Evolutionary conservation across 148 eudicot genomes (phyloP), one percentile per base, ranked within the genome.

Genomic region (Silene conica): DNA sequence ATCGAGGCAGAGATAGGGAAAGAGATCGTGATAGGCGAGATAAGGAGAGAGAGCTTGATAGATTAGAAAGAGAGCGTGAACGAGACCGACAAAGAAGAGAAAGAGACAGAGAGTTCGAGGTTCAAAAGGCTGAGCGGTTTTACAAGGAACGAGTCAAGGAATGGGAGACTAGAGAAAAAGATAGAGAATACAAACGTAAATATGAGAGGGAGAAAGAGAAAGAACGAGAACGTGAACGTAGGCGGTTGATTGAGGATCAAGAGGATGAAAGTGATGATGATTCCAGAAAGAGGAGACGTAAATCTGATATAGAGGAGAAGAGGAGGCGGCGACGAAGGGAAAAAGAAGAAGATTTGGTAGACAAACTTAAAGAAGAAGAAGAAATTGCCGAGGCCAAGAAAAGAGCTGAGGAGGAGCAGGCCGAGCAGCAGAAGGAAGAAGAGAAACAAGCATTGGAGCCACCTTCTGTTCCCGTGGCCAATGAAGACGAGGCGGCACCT

Each of bases 11-110:
- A 77, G 97, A 91, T 25, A 84, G 82, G 68, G 94, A 78, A 18
- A 77, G 84, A 71, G 87, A 96, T 22, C 81, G 97, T 66, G 92
- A 90, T 43, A 88, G 88, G 74, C 85, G 91, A 71, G 96, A 92
- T 26, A 92, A 86, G 77, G 99, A 90, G 83, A 83, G 94, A 76
- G 97, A 96, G 80, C 88, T 96, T 43, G 99, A 96, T 75, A 92
- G 97, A 80, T 82, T 89, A 46, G 97, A 96, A 83, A 85, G 90
- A 84, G 99, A 96, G 63, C 84, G 97, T 60, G 97, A 92, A 83
- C 97, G 91, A 71, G 99, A 96, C 28, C 87, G 94, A 70, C 86
- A 87, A 71, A 90, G 87, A 82, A 82, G 99, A 79, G 99, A 92
- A 85, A 92, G 90, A 86, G 91, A 90, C 31, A 85, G 99, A 80